A percentile compares a stretch with the other conserved stretches of the same genome.
Evolutionary conservation across 257 asterid species (phyloP).

Genomic region (Solanum chmielewskii): DNA sequence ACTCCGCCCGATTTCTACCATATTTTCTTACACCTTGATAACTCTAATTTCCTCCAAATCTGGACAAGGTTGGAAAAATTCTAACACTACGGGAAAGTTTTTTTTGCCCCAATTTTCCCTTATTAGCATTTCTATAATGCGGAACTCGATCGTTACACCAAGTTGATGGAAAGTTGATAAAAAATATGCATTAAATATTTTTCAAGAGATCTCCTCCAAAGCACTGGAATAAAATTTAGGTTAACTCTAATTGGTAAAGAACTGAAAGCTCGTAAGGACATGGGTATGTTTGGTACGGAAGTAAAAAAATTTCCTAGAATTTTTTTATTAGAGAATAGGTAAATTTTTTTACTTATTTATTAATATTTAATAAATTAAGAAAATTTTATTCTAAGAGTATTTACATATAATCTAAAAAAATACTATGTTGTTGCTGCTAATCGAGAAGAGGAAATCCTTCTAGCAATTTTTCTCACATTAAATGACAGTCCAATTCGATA

Average conservation of each 20-base stretch:
- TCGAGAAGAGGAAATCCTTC: background rate
- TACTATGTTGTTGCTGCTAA: background rate
- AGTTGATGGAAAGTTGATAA: background rate
- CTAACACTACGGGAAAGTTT: too few species aligned
- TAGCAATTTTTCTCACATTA: background rate
- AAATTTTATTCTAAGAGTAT: too few species aligned
- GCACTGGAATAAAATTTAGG: background rate
- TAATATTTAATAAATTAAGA: too few species aligned
- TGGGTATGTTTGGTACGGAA: background rate
- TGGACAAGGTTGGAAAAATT: too few species aligned
- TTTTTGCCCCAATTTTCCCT: too few species aligned
- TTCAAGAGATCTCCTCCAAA: background rate
- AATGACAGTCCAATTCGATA: background rate
- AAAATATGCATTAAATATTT: background rate
- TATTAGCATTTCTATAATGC: too few species aligned
- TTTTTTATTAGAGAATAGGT: background rate
- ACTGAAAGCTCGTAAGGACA: background rate
- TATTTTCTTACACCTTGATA: too few species aligned
- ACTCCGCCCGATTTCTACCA: too few species aligned
- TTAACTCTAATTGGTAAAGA: background rate
- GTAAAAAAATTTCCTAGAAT: background rate
- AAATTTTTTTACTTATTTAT: background rate
- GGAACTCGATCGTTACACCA: too few species aligned
- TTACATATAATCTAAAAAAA: too few species aligned
- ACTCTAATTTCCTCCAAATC: too few species aligned